These are phyloP conservation scores for Davidsoniella neocaledoniae DNA, from an alignment of 2,329 filamentous ascomycete species.

Conservation along the genomic window DNA sequence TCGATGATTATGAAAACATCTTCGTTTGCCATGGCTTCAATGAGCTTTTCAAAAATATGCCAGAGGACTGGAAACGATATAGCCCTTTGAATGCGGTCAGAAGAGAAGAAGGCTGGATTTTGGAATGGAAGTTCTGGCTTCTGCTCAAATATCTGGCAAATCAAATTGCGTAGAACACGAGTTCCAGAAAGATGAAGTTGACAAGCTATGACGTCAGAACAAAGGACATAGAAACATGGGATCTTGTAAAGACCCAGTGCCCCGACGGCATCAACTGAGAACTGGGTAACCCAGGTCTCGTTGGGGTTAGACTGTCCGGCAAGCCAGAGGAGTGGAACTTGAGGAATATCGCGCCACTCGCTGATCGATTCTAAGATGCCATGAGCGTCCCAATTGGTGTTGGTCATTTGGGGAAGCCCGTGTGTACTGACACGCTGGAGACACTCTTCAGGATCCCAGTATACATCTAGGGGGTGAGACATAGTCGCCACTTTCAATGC, in stretches of 20 bases:
- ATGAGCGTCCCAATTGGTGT: slow-evolving; percentile 11
- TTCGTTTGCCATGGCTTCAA: slow-evolving; percentile 2
- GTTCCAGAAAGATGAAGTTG: slow-evolving; percentile 7
- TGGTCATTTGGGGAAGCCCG: not conserved
- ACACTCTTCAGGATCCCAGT: slow-evolving; percentile 16
- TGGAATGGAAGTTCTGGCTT: slow-evolving; percentile 9
- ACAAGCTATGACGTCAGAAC: slow-evolving; percentile 2
- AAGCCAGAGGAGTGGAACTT: slow-evolving; percentile 10
- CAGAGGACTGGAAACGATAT: slow-evolving; percentile 3
- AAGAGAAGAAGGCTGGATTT: slow-evolving; percentile 8
- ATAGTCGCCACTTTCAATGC: slow-evolving; percentile 1
- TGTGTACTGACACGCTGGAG: slow-evolving; percentile 1
- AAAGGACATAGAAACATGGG: slow-evolving; percentile 9
- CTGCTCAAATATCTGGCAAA: slow-evolving; percentile 8
- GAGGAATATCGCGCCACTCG: slow-evolving; percentile 4
- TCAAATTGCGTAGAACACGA: slow-evolving; percentile 7
- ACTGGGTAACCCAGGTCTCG: slow-evolving; percentile 9
- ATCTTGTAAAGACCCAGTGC: slow-evolving; percentile 5
- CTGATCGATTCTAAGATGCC: slow-evolving; percentile 7
- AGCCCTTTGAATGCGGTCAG: slow-evolving; percentile 4
- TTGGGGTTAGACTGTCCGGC: slow-evolving; percentile 1
- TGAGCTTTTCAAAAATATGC: slow-evolving; percentile 8
- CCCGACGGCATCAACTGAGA: slow-evolving; percentile 9
- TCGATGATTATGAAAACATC: slow-evolving; percentile 12
- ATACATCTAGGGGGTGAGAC: slow-evolving; percentile 15